phyloP scores from a whole-genome alignment of 208 protist genomes.

The Entamoeba histolytica region DNA sequence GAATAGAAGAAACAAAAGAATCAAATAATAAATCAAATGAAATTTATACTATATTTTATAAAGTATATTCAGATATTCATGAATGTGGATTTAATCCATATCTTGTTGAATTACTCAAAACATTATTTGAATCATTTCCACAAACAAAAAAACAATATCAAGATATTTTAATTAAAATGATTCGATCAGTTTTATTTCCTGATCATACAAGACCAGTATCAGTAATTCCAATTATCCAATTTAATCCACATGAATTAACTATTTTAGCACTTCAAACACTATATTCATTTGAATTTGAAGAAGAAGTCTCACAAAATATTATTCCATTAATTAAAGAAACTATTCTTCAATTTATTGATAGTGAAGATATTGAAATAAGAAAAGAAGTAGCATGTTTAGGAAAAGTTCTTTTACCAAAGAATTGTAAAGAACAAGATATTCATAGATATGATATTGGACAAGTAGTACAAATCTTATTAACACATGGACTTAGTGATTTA shows the following conservation, averaged over 20 bases:
- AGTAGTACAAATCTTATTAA: not conserved
- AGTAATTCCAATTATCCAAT: not conserved
- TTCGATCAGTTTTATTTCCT: not conserved
- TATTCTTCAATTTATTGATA: not conserved
- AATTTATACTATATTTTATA: not conserved
- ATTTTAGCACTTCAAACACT: not conserved
- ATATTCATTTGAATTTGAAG: too few species aligned
- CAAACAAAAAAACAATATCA: not conserved
- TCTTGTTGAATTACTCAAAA: not conserved
- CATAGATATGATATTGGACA: not conserved
- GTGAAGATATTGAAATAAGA: not conserved
- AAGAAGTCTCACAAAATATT: too few species aligned
- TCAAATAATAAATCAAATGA: not conserved
- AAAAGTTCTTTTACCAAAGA: not conserved
- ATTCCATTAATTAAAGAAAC: not conserved
- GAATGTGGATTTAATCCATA: not conserved
- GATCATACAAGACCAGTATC: not conserved
- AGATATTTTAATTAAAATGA: not conserved
- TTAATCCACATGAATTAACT: not conserved
- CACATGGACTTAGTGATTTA: not conserved
- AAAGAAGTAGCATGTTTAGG: not conserved
- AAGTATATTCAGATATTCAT: not conserved
- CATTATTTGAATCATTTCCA: not conserved
- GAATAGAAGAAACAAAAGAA: not conserved
- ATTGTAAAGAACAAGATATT: not conserved